Evolutionary conservation across 441 rosid species (phyloP), one percentile per base, ranked within the genome.

Genomic region (Gossypium trilobum): DNA sequence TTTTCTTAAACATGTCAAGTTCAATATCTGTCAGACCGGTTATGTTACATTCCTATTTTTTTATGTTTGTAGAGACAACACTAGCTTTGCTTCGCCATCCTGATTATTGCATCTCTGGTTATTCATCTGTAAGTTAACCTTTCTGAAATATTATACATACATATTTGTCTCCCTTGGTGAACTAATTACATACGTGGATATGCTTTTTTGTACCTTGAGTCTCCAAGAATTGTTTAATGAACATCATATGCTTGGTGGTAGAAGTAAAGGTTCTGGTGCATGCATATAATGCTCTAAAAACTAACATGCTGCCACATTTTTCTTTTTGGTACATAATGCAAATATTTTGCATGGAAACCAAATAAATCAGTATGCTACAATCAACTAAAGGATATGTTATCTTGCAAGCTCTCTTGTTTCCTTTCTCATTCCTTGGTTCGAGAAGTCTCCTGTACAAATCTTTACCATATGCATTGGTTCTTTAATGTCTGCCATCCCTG

Each of bases 21-120:
- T 27, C 16, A 36, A 27, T 11, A 5, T 27, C 71, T 27, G 16
- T 27, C 9, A 50, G 2, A 68, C 6, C 10, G 14, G 17, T 25
- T 13, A 36, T 71, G n/a, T 70, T 13, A 14, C 4, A 8, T 62
- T 4, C 14, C 11, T 42, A 7, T 66, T 71, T 68, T 33, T 71
- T 76, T 69, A 7, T 36, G 42, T 25, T 70, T 83, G 80, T 91
- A 94, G 99, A 94, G 79, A 87, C 99, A 46, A 82, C 88, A 20
- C 78, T 91, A 70, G 86, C 97, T 73, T 87, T 94, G 84, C 92
- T 94, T 66, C 88, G 97, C 36, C 92, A 92, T 78, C 97, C 97
- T 56, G 97, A 92, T 73, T 94, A 87, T 78, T 92, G 97, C 90
- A 90, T 92, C 79, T 94, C 98, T 14, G 94, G 86, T 76, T 90